These are phyloP conservation scores for Parastagonospora nodorum DNA, from an alignment of 2,329 filamentous ascomycete species.

Conservation along the genomic window DNA sequence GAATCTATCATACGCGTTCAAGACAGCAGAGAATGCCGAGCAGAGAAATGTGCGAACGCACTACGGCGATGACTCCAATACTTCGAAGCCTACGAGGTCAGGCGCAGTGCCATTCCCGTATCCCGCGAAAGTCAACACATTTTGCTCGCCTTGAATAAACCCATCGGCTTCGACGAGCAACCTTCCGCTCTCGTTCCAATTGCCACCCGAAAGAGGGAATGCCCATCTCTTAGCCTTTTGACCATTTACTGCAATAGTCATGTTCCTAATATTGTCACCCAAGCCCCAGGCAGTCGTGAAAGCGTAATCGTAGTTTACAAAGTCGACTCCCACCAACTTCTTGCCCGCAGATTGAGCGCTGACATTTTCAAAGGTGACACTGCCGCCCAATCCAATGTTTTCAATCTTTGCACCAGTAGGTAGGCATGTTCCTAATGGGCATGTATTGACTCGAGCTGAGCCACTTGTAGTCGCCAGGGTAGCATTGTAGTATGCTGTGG, in stretches of 20 bases:
- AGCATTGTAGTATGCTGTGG: slow-evolving; percentile 37
- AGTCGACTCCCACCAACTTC: slow-evolving; percentile 46
- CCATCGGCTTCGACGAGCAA: slow-evolving; percentile 34
- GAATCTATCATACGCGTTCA: background rate
- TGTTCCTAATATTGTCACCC: slow-evolving; percentile 44
- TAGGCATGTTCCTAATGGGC: slow-evolving; percentile 32
- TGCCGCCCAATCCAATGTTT: slow-evolving; percentile 32
- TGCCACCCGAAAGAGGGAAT: slow-evolving; percentile 48
- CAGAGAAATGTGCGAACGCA: too few relatives aligned
- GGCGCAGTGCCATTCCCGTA: slow-evolving; percentile 24
- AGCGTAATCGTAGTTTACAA: slow-evolving; percentile 48
- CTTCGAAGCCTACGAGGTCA: slow-evolving; percentile 38
- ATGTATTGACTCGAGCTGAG: slow-evolving; percentile 30
- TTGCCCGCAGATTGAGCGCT: slow-evolving; percentile 26
- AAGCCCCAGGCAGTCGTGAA: slow-evolving; percentile 42
- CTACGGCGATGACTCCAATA: slow-evolving; percentile 15
- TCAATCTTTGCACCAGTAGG: slow-evolving; percentile 41
- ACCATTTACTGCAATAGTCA: slow-evolving; percentile 48
- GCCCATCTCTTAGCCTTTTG: slow-evolving; percentile 40
- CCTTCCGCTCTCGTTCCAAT: slow-evolving; percentile 43
- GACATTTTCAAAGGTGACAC: slow-evolving; percentile 36
- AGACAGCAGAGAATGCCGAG: background rate
- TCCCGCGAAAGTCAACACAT: slow-evolving; percentile 26
- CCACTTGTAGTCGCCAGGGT: slow-evolving; percentile 37
- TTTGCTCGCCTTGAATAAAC: slow-evolving; percentile 26